These are phyloP conservation scores for Pezicula radicicola DNA, from an alignment of 2,329 filamentous ascomycete genomes.

Conservation along the genomic window DNA sequence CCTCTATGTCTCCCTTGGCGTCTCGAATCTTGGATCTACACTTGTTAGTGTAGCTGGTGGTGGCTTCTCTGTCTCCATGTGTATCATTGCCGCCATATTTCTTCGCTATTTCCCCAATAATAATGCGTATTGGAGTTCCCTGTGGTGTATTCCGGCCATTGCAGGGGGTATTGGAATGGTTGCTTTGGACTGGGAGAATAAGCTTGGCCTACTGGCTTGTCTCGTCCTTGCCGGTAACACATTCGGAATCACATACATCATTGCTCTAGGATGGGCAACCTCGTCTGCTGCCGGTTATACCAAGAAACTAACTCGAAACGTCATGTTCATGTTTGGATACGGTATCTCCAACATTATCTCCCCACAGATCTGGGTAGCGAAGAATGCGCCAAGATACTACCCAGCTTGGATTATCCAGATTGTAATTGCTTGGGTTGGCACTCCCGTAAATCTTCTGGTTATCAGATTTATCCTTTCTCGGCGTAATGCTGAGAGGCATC, in stretches of 20 bases:
- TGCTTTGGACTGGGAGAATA: slow-evolving; percentile 25
- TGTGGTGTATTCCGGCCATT: slow-evolving; percentile 30
- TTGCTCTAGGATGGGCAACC: slow-evolving; percentile 34
- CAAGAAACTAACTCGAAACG: slow-evolving; percentile 30
- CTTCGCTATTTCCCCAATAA: slow-evolving; percentile 29
- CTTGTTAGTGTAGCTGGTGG: slow-evolving; percentile 35
- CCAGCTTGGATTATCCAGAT: slow-evolving; percentile 30
- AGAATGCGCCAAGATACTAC: slow-evolving; percentile 29
- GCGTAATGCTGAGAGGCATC: slow-evolving; percentile 28
- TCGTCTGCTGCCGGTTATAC: slow-evolving; percentile 28
- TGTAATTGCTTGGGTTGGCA: slow-evolving; percentile 31
- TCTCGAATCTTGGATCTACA: slow-evolving; percentile 34
- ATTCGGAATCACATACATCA: slow-evolving; percentile 33
- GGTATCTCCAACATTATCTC: slow-evolving; percentile 26
- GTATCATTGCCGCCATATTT: slow-evolving; percentile 29
- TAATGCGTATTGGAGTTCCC: slow-evolving; percentile 26
- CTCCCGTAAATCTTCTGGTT: slow-evolving; percentile 30
- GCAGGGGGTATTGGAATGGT: slow-evolving; percentile 30
- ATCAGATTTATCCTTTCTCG: slow-evolving; percentile 30
- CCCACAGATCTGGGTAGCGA: slow-evolving; percentile 28
- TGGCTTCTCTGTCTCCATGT: slow-evolving; percentile 30
- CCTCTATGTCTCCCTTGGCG: slow-evolving; percentile 31
- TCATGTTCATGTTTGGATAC: slow-evolving; percentile 28
- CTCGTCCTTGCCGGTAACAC: slow-evolving; percentile 28
- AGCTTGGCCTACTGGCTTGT: slow-evolving; percentile 28